Conservation (phyloP, 306 rosid genomes). For the Quercus rubra region DNA sequence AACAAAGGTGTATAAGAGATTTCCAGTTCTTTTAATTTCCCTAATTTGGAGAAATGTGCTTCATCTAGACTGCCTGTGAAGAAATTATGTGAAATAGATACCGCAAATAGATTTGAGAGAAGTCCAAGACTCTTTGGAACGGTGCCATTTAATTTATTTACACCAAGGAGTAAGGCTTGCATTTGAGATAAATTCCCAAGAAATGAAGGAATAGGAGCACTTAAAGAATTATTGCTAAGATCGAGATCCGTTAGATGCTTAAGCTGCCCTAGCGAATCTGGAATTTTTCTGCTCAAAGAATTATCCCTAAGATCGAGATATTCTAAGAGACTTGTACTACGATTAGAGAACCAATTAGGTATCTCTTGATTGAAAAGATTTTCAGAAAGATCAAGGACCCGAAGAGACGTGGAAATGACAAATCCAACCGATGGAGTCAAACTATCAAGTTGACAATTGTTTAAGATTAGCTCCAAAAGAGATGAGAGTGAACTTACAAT, state of each 20-base stretch:
- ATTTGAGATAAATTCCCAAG: not conserved
- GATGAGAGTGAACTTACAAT: slow-evolving; percentile 1
- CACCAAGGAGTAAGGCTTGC: not conserved
- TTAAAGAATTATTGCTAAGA: not conserved
- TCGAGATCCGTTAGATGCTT: not conserved
- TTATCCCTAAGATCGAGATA: no score
- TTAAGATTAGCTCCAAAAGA: not conserved
- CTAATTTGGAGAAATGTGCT: slow-evolving; percentile 8
- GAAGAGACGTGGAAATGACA: not conserved
- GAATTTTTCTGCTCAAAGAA: not conserved
- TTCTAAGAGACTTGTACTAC: not conserved
- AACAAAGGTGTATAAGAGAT: not conserved
- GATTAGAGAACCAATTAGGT: not conserved
- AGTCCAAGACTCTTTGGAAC: not conserved
- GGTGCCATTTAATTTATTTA: not conserved
- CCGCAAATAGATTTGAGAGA: not conserved
- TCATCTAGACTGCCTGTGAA: not conserved
- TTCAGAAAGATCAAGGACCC: not conserved
- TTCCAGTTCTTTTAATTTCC: not conserved
- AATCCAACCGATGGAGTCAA: not conserved
- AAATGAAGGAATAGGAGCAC: not conserved
- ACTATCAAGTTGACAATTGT: accelerated
- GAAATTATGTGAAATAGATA: not conserved
- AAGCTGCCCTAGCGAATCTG: not conserved
- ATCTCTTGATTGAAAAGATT: not conserved